Conservation (phyloP, 768 basidiomycete species). For the Austroboletus eburneus region DNA sequence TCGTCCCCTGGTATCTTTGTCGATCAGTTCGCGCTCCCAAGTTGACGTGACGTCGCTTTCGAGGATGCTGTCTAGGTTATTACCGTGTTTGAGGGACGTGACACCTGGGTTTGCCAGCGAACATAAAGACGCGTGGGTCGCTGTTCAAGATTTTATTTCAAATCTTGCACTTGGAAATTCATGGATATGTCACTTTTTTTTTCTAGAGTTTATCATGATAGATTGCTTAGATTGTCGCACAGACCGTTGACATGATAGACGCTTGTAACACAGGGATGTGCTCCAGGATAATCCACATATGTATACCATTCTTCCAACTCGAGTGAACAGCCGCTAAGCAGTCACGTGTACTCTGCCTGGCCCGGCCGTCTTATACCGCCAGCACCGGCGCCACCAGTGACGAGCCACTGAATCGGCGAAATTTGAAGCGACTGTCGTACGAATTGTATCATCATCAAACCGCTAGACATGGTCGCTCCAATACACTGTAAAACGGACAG, state of each 20-base stretch:
- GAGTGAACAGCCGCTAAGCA: too few species aligned
- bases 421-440: background rate
- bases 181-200: background rate
- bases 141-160: conserved; percentile 9
- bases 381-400: too few species aligned
- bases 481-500: background rate
- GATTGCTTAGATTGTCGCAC: too few species aligned
- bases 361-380: background rate
- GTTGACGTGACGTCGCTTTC: conserved; percentile 29
- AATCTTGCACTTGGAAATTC: background rate
- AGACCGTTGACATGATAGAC: too few species aligned
- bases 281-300: too few species aligned
- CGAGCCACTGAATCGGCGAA: background rate
- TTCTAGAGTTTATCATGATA: too few species aligned
- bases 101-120: conserved; percentile 32
- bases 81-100: conserved; percentile 36
- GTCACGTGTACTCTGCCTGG: too few species aligned
- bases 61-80: conserved; percentile 31
- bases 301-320: too few species aligned
- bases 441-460: background rate
- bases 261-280: too few species aligned
- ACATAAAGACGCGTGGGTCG: conserved; percentile 30
- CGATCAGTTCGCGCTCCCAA: conserved; percentile 31
- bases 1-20: conserved; percentile 31
- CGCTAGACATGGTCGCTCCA: background rate